A percentile compares a stretch with the other conserved stretches of the same genome.
Conservation (phyloP, 805 yeast species). For the Teunomyces funiuensis region DNA sequence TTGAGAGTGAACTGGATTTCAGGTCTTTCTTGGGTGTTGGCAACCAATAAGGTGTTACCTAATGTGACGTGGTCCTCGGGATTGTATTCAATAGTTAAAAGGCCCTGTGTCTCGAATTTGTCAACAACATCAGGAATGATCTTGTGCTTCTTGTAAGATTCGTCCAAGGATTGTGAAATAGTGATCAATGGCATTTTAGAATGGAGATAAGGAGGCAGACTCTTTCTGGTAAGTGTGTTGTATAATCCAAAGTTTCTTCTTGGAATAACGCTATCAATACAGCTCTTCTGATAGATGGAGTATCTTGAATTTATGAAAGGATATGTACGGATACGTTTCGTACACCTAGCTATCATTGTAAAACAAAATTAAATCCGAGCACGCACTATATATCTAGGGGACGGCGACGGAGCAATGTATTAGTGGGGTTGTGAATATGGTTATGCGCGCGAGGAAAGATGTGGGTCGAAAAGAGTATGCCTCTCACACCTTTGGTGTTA, state of each 20-base stretch:
- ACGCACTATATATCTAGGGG: neutral
- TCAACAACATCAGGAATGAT: constrained; percentile 55
- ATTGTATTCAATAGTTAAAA: constrained; percentile 60
- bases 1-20: constrained; percentile 62
- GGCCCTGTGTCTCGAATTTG: constrained; percentile 48
- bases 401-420: neutral
- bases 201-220: neutral
- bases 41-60: constrained; percentile 70
- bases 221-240: constrained; percentile 1
- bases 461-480: too few relatives aligned
- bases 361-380: neutral
- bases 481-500: too few relatives aligned
- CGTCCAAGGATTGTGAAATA: constrained; percentile 55
- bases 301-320: neutral
- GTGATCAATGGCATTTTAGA: constrained; percentile 46
- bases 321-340: neutral
- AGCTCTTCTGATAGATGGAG: neutral
- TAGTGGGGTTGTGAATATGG: neutral
- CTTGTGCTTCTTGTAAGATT: constrained; percentile 48
- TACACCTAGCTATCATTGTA: constrained; percentile 1
- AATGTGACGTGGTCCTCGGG: constrained; percentile 65
- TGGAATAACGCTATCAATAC: neutral
- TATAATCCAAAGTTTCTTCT: constrained; percentile 4
- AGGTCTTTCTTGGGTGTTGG: constrained; percentile 70
- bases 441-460: constrained; percentile 1